These are phyloP conservation scores for Leccinum imitatum DNA, from an alignment of 768 basidiomycete genomes.

Conservation along the genomic window DNA sequence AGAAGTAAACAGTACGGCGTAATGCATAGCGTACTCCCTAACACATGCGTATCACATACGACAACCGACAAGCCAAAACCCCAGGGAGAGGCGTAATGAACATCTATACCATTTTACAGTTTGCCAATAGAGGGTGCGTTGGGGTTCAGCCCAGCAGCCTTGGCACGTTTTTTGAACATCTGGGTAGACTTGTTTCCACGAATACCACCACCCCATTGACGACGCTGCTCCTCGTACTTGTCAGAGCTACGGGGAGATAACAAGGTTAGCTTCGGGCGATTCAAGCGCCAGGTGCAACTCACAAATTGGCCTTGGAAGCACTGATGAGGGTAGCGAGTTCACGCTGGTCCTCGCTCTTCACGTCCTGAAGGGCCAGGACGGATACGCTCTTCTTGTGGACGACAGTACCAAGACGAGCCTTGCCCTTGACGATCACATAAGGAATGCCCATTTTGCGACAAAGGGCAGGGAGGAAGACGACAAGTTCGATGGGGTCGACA, in stretches of 20 bases:
- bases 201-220: conserved; percentile 94
- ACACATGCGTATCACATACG: conserved; percentile 17
- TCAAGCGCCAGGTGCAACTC: conserved; percentile 34
- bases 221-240: conserved; percentile 90
- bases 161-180: conserved; percentile 92
- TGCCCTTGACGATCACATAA: conserved; percentile 97
- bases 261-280: conserved; percentile 1
- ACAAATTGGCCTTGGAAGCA: conserved; percentile 98
- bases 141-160: conserved; percentile 75
- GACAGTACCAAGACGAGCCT: conserved; percentile 96
- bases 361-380: conserved; percentile 88
- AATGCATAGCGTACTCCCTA: conserved; percentile 22
- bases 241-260: conserved; percentile 53
- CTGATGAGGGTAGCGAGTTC: conserved; percentile 91
- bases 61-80: conserved; percentile 7
- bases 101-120: conserved; percentile 44
- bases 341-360: conserved; percentile 90
- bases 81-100: neutral
- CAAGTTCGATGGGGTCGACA: conserved; percentile 98
- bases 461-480: conserved; percentile 95
- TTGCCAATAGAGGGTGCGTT: conserved; percentile 58
- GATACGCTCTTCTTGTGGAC: conserved; percentile 99
- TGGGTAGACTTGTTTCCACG: conserved; percentile 94
- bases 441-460: conserved; percentile 99
- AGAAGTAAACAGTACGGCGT: conserved; percentile 1